Evolutionary conservation across 768 basidiomycete species (phyloP), one percentile per base, ranked within the genome.

Genomic region (Podaxis sp.): DNA sequence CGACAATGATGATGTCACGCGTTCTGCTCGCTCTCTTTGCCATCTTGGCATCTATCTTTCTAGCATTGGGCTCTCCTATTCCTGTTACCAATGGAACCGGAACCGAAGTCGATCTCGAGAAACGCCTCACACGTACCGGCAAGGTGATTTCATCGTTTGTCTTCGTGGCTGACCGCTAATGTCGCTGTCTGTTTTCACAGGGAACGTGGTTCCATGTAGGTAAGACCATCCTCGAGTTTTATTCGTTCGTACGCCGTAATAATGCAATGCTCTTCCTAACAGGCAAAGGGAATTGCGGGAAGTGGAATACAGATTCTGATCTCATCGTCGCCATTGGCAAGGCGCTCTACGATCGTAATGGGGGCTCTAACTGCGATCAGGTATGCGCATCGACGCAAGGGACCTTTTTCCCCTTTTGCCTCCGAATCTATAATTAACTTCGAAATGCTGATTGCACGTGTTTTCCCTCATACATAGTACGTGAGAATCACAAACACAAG

Each of bases 121-220:
- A 80, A 70, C 80, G 89, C 55, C 64, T 74, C 44, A 79, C 82
- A 0, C 85, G 79, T 65, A 67, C 64, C 5, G 90, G 90, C 44
- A 74, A 76, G 63, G 90, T 90, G 69, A 63, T 83, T 63, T 58
- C 57, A 25, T 23, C 40, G 11, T 46, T 40, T 56, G 57, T 14
- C 46, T 40, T 44, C 44, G 36, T 58, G 48, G 51, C 50, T 14
- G 2, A 27, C 50, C 11, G 23, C 57, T 18, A 46, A 51, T 53
- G 38, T 54, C 62, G 65, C 58, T 46, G 46, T 58, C 55, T 47
- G 52, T 61, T 65, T 46, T 44, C 36, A 51, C 32, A 90, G 89
- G 88, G 83, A 42, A 91, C 89, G 36, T 91, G 81, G 82, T 91
- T 82, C 69, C 63, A 84, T 62, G 80, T 79, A 57, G 84, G 79